These are phyloP conservation scores for Erodium moschatum DNA, from an alignment of 441 rosid species.

Conservation along the genomic window DNA sequence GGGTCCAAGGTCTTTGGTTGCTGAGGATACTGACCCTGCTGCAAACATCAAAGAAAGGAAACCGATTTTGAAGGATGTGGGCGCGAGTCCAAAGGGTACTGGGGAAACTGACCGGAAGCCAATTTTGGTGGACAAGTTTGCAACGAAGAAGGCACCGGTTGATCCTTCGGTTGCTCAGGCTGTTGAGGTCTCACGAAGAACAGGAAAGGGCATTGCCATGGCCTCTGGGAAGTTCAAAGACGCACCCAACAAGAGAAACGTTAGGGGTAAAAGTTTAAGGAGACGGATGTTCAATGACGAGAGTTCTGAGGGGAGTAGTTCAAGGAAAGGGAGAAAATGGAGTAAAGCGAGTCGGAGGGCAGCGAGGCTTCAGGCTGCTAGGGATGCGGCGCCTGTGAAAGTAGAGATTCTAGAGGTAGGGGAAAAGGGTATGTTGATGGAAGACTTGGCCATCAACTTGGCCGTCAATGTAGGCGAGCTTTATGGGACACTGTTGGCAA, in stretches of 20 bases:
- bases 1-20: background rate
- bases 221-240: slow-evolving; percentile 62
- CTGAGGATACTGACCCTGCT: slow-evolving; percentile 18
- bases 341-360: slow-evolving; percentile 94
- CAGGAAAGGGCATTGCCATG: slow-evolving; percentile 47
- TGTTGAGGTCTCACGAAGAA: slow-evolving; percentile 68
- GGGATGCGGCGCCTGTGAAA: slow-evolving; percentile 90
- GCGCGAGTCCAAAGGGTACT: slow-evolving; percentile 42
- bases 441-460: slow-evolving; percentile 78
- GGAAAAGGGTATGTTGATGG: slow-evolving; percentile 77
- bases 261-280: slow-evolving; percentile 48
- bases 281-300: slow-evolving; percentile 46
- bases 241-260: slow-evolving; percentile 52
- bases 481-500: slow-evolving; percentile 73
- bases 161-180: slow-evolving; percentile 67
- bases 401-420: slow-evolving; percentile 86
- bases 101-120: slow-evolving; percentile 26
- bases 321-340: slow-evolving; percentile 91
- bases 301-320: slow-evolving; percentile 55
- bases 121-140: slow-evolving; percentile 62
- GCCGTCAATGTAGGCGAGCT: slow-evolving; percentile 77
- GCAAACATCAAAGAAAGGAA: background rate
- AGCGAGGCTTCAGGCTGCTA: slow-evolving; percentile 81
- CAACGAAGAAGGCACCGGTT: slow-evolving; percentile 51
- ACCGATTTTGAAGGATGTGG: slow-evolving; percentile 53